Conservation (phyloP, 208 protist species). For the Trypanosoma melophagium region DNA sequence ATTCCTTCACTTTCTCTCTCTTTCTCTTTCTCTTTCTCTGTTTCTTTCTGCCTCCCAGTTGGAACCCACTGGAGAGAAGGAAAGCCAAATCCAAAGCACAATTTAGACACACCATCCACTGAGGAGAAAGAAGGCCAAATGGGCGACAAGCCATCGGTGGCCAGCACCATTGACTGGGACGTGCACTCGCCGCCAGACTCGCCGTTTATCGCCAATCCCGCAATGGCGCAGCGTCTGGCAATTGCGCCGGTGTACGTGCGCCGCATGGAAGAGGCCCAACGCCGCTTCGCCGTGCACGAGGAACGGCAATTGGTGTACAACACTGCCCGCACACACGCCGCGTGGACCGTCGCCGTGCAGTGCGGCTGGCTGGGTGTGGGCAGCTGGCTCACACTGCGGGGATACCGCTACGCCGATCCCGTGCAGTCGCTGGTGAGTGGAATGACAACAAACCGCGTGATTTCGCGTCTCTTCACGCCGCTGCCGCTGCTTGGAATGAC, state of each 20-base stretch:
- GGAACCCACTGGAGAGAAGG: background rate
- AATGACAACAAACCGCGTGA: slow-evolving; percentile 37
- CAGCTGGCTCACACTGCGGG: slow-evolving; percentile 60
- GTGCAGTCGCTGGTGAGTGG: slow-evolving; percentile 61
- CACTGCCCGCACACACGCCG: slow-evolving; percentile 34
- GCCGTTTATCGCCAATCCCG: slow-evolving; percentile 55
- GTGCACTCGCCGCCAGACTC: slow-evolving; percentile 40
- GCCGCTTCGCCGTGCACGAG: slow-evolving; percentile 52
- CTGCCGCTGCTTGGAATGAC: slow-evolving; percentile 54
- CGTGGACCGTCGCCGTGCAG: slow-evolving; percentile 58
- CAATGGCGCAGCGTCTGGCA: slow-evolving; percentile 31
- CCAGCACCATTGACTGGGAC: slow-evolving; percentile 15
- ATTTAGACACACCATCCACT: too few relatives aligned
- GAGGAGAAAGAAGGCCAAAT: background rate
- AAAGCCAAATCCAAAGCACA: too few relatives aligned
- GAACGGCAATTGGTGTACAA: slow-evolving; percentile 37
- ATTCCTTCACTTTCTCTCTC: background rate
- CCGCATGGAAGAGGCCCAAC: slow-evolving; percentile 71
- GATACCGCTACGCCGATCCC: slow-evolving; percentile 65
- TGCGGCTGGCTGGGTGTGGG: slow-evolving; percentile 62
- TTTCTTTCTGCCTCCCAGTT: too few relatives aligned
- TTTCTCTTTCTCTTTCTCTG: background rate
- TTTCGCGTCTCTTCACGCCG: slow-evolving; percentile 65
- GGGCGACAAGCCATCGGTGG: slow-evolving; percentile 1
- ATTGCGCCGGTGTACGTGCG: slow-evolving; percentile 59